Evolutionary conservation across 768 basidiomycete genomes (phyloP).

Genomic region (Mycena rebaudengoi): DNA sequence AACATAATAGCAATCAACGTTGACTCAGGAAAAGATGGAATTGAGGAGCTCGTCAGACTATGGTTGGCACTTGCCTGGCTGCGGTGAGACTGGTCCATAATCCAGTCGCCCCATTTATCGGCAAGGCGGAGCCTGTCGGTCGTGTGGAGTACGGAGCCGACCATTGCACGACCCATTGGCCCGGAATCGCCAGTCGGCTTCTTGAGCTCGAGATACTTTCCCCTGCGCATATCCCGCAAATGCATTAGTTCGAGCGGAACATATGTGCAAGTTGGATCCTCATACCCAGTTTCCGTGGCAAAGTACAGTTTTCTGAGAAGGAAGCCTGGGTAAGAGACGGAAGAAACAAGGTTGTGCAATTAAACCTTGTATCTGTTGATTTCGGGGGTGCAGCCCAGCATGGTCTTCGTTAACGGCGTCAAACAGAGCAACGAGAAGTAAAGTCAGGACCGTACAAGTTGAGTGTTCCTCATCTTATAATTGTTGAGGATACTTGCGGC

Average conservation of each 20-base stretch:
- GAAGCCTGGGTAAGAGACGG: constrained; percentile 2
- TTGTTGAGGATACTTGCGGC: not conserved
- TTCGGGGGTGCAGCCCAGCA: constrained; percentile 9
- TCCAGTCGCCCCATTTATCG: not conserved
- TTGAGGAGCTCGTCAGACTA: not conserved
- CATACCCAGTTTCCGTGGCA: not conserved
- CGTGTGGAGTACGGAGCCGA: not conserved
- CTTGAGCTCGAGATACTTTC: not conserved
- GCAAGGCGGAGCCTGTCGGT: not conserved
- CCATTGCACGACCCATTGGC: not conserved
- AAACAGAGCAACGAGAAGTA: constrained; percentile 3
- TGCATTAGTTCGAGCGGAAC: not conserved
- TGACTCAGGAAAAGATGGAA: constrained; percentile 1
- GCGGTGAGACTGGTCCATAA: constrained; percentile 2
- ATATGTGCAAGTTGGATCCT: not conserved
- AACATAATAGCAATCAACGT: not conserved
- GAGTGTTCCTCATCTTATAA: not conserved
- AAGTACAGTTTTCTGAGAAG: constrained; percentile 8
- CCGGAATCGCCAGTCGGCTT: not conserved
- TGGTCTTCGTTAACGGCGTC: not conserved
- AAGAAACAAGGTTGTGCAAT: constrained; percentile 2
- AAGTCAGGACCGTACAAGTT: constrained; percentile 8
- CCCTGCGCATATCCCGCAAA: not conserved
- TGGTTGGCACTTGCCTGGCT: constrained; percentile 9
- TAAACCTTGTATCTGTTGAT: constrained; percentile 13